A percentile compares a stretch with the other conserved stretches of the same genome.
Conservation (phyloP, 768 basidiomycete genomes). For the Solioccasus polychromus region DNA sequence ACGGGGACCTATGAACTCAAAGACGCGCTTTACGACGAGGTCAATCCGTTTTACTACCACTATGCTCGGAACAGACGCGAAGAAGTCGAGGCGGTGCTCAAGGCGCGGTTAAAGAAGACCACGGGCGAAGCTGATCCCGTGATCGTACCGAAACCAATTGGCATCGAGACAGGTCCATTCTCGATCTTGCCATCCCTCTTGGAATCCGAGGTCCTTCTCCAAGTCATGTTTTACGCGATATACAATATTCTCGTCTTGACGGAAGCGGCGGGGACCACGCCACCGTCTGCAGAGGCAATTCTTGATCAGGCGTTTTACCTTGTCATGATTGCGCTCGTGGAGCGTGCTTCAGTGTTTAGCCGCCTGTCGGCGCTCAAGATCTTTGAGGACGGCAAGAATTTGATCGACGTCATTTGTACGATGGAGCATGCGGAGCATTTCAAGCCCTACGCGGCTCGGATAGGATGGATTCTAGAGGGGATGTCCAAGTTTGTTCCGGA, state of each 20-base stretch:
- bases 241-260: constrained; percentile 71
- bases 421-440: constrained; percentile 79
- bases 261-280: constrained; percentile 54
- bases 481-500: constrained; percentile 55
- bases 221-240: constrained; percentile 80
- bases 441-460: constrained; percentile 65
- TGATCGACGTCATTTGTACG: constrained; percentile 70
- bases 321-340: constrained; percentile 79
- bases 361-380: constrained; percentile 48
- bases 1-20: constrained; percentile 87
- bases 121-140: constrained; percentile 63
- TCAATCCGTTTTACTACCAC: constrained; percentile 95
- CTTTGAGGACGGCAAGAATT: constrained; percentile 58
- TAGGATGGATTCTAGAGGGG: constrained; percentile 70
- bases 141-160: constrained; percentile 69
- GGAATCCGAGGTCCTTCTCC: constrained; percentile 68
- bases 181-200: constrained; percentile 58
- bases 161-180: constrained; percentile 68
- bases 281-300: constrained; percentile 83
- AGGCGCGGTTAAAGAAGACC: constrained; percentile 63
- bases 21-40: constrained; percentile 77
- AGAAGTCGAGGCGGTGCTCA: constrained; percentile 78
- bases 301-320: constrained; percentile 88
- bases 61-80: constrained; percentile 93
- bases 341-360: constrained; percentile 62